Conservation (phyloP, 2,329 filamentous ascomycete species). For the Dothidotthia symphoricarpi region DNA sequence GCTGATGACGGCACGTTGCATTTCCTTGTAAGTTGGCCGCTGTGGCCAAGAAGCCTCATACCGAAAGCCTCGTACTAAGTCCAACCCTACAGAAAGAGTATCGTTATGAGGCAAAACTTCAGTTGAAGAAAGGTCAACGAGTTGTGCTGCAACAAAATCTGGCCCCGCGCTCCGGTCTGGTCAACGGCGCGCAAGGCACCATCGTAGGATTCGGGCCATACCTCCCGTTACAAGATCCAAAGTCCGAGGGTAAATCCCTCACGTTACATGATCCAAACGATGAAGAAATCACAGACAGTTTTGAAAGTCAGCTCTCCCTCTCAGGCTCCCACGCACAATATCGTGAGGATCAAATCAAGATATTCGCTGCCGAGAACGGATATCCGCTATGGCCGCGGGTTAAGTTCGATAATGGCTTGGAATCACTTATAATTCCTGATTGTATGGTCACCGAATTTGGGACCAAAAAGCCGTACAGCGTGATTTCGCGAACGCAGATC, state of each 20-base stretch:
- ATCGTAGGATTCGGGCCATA: constrained; percentile 41
- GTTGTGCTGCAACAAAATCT: constrained; percentile 56
- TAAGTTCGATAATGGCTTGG: constrained; percentile 51
- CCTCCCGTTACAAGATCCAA: constrained; percentile 6
- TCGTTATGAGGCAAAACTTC: constrained; percentile 45
- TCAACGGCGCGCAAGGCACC: constrained; percentile 38
- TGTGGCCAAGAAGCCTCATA: too few relatives aligned
- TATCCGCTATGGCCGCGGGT: constrained; percentile 53
- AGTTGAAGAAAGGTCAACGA: constrained; percentile 53
- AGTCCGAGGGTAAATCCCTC: background rate
- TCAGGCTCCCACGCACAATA: constrained; percentile 42
- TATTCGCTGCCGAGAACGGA: constrained; percentile 39
- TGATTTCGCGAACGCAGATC: constrained; percentile 59
- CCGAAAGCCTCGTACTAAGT: background rate
- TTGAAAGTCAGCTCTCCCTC: constrained; percentile 15
- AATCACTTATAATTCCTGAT: constrained; percentile 51
- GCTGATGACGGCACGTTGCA: constrained; percentile 14
- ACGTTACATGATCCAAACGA: too few relatives aligned
- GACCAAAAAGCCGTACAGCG: constrained; percentile 46
- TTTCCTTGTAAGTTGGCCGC: constrained; percentile 14
- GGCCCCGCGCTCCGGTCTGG: constrained; percentile 29
- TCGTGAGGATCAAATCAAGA: constrained; percentile 40
- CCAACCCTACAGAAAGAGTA: constrained; percentile 41
- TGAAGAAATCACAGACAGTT: too few relatives aligned
- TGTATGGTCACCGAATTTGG: constrained; percentile 53